A percentile compares a stretch with the other conserved stretches of the same genome.
phyloP scores from a whole-genome alignment of 2,329 filamentous ascomycete species.

The Emmonsiellopsis sp. region DNA sequence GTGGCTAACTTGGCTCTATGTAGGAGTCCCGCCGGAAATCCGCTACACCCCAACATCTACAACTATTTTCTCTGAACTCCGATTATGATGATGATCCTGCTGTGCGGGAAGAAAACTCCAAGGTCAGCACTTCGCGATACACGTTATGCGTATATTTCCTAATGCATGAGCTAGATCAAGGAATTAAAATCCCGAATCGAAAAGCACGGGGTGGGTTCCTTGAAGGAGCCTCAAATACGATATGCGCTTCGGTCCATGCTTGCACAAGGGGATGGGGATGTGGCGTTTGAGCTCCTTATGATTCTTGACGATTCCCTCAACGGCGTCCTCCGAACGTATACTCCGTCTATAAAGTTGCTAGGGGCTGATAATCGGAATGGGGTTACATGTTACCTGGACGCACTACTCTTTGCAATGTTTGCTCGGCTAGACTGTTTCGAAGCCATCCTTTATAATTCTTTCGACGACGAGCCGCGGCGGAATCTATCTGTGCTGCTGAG shows the following conservation, averaged over 20 bases:
- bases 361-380: constrained; percentile 78
- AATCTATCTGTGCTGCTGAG: constrained; percentile 69
- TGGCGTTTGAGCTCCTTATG: constrained; percentile 65
- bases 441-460: constrained; percentile 75
- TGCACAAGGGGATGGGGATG: constrained; percentile 60
- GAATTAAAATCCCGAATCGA: background rate
- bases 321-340: constrained; percentile 66
- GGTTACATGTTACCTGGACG: constrained; percentile 92
- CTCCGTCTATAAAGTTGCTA: constrained; percentile 60
- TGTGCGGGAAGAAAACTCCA: background rate
- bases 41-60: background rate
- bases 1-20: background rate
- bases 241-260: constrained; percentile 55
- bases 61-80: background rate
- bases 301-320: constrained; percentile 73
- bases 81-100: background rate
- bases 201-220: constrained; percentile 39
- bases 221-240: constrained; percentile 53
- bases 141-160: background rate
- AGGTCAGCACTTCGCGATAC: background rate
- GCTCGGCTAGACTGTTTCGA: constrained; percentile 83
- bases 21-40: background rate
- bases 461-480: constrained; percentile 60
- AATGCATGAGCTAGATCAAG: constrained; percentile 1
- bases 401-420: constrained; percentile 93